Base-by-base conservation (phyloP, 192 early-diverging fungal species). In the Coemansia sp. region DNA sequence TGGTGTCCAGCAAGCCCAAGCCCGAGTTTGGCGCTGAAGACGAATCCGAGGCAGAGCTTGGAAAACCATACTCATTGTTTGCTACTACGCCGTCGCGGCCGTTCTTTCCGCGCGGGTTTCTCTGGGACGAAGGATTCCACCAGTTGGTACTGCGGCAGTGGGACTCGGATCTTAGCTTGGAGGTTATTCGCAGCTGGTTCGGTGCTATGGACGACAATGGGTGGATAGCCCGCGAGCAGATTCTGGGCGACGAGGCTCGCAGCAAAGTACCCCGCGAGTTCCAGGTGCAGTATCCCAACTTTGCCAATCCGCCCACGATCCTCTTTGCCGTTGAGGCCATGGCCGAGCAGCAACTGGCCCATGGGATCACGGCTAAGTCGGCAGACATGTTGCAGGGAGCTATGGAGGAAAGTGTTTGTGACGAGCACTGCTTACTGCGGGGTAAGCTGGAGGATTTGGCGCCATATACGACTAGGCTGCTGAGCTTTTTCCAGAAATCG, bases 111-210 rank as follows among this genome's bases (percentile, higher is more conserved):
- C 85, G 95, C 33, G 95, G 95, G n/a, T 98, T 95, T 60, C 85
- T 94, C 39, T 98, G 95, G 89, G 95, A 98, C 74, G 93, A 95
- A 75, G 95, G 95, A 0, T 98, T 95, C 72, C 93, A 94, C 64
- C 88, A 93, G 65, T 77, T 91, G 3, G 72, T 98, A 10, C 80
- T 98, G 57, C 88, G 91, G 1, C 84, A 84, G 45, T 98, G 93
- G 91, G 93, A 98, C 67, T 88, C 88, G 64, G 92, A 93, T 68
- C 76, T 98, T 21, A 90, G 94, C 66, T 62, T 94, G 34, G 92
- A 94, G 20, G 85, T 95, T 20, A 84, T 96, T 36, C 80, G 82
- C 38, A 87, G 88, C 69, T 98, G 94, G 95, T 79, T 84, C 39
- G 63, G 70, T 38, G 82, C 89, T 64, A 93, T 94, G 73, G 92